Conservation (phyloP, 805 yeast genomes). For the Lipomyces sp. region DNA sequence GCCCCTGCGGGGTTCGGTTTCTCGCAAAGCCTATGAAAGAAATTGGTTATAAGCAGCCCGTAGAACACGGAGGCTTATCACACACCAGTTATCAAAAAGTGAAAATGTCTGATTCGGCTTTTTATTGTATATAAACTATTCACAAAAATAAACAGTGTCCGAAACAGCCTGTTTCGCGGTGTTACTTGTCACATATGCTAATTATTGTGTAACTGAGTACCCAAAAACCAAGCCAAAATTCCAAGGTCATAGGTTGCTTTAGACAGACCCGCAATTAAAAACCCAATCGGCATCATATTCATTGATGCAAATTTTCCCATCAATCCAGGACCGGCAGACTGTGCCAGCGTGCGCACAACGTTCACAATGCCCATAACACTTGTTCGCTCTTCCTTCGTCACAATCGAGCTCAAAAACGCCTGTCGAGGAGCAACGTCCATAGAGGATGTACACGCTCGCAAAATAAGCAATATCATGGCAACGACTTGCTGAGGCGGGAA, state of each 20-base stretch:
- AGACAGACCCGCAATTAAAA: conserved; percentile 45
- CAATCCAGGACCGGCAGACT: conserved; percentile 78
- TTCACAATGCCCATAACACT: conserved; percentile 84
- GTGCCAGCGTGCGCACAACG: conserved; percentile 81
- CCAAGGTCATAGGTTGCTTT: conserved; percentile 47
- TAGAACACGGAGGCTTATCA: background rate
- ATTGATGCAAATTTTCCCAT: conserved; percentile 73
- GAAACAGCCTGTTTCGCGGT: background rate
- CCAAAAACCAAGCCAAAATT: conserved; percentile 27
- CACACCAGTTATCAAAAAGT: too few species aligned
- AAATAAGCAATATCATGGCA: conserved; percentile 58
- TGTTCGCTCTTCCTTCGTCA: conserved; percentile 67
- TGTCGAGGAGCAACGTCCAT: conserved; percentile 96
- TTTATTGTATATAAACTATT: background rate
- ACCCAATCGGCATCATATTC: conserved; percentile 42
- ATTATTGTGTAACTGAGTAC: conserved; percentile 21
- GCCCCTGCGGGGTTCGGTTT: too few species aligned
- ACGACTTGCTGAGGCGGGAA: conserved; percentile 48
- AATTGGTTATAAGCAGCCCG: too few species aligned
- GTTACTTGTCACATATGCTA: background rate
- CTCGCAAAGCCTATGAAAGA: too few species aligned
- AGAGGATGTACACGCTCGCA: conserved; percentile 66
- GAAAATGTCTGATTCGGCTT: background rate
- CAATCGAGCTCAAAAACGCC: conserved; percentile 70
- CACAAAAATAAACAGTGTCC: background rate